These are phyloP conservation scores for Haplosporangium gracile DNA, from an alignment of 192 early-diverging fungal species.

Conservation along the genomic window DNA sequence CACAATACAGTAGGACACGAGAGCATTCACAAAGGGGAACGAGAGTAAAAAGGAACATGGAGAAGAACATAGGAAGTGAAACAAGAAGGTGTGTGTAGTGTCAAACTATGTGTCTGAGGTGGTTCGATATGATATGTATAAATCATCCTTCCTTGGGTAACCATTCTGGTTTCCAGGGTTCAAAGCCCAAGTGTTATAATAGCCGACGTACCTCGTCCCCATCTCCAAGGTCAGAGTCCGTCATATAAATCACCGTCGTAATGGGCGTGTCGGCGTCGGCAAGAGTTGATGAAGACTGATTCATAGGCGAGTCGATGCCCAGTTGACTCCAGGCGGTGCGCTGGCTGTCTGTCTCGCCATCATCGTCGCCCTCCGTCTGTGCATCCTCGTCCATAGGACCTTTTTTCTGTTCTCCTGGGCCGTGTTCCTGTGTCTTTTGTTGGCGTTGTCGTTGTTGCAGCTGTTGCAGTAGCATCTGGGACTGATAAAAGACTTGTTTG, in stretches of 20 bases:
- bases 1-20: neutral
- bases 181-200: neutral
- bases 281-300: slow-evolving; percentile 40
- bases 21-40: neutral
- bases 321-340: slow-evolving; percentile 33
- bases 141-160: neutral
- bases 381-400: neutral
- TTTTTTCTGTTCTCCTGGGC: neutral
- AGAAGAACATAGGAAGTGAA: neutral
- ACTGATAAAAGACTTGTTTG: slow-evolving; percentile 35
- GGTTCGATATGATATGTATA: neutral
- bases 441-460: slow-evolving; percentile 17
- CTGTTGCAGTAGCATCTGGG: slow-evolving; percentile 21
- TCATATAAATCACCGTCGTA: slow-evolving; percentile 13
- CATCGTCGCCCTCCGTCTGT: slow-evolving; percentile 12
- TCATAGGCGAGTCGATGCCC: slow-evolving; percentile 39
- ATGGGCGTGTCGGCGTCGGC: slow-evolving; percentile 11
- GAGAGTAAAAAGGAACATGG: neutral
- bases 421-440: slow-evolving; percentile 1
- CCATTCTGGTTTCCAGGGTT: neutral
- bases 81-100: neutral
- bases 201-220: slow-evolving; percentile 18
- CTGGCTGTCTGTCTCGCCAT: slow-evolving; percentile 28
- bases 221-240: slow-evolving; percentile 9
- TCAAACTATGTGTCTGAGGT: slow-evolving; percentile 1